A percentile compares a stretch with the other conserved stretches of the same genome.
phyloP scores from a whole-genome alignment of 2,329 filamentous ascomycete genomes.

The Aspergillus sp. region DNA sequence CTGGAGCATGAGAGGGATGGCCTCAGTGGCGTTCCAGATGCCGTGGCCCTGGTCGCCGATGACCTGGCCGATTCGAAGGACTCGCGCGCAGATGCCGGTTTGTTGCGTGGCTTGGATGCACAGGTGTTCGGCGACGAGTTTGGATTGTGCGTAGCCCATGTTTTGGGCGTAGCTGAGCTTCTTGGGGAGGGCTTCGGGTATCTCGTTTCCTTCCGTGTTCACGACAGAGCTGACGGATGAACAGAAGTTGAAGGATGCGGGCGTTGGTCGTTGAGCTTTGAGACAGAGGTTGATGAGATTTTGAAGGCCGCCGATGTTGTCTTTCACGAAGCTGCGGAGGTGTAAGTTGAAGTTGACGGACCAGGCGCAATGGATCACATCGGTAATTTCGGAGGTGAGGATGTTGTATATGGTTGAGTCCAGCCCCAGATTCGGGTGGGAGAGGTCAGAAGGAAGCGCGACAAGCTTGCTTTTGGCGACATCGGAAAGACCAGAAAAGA shows the following conservation, averaged over 20 bases:
- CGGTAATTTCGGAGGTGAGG: conserved; percentile 45
- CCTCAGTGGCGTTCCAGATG: conserved; percentile 30
- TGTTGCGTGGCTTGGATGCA: conserved; percentile 22
- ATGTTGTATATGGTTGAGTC: conserved; percentile 38
- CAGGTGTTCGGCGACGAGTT: conserved; percentile 36
- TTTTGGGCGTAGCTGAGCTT: conserved; percentile 37
- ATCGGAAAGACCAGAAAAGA: conserved; percentile 22
- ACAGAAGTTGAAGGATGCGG: conserved; percentile 50
- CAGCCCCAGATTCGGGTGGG: conserved; percentile 51
- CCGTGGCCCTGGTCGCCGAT: conserved; percentile 29
- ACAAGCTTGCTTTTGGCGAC: conserved; percentile 39
- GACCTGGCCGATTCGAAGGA: conserved; percentile 38
- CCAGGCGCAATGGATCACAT: conserved; percentile 65
- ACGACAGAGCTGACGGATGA: conserved; percentile 50
- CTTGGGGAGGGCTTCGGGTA: conserved; percentile 38
- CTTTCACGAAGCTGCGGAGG: conserved; percentile 55
- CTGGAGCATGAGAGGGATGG: conserved; percentile 54
- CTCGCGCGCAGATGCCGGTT: conserved; percentile 16
- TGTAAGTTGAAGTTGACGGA: conserved; percentile 63
- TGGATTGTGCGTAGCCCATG: conserved; percentile 46
- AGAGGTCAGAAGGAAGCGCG: conserved; percentile 51
- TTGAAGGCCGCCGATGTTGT: conserved; percentile 51
- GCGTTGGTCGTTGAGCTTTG: conserved; percentile 25
- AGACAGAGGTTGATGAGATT: conserved; percentile 45
- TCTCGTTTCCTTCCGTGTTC: conserved; percentile 22